Conservation (phyloP, 2,329 filamentous ascomycete genomes). For the Ceratocystis colombiana region DNA sequence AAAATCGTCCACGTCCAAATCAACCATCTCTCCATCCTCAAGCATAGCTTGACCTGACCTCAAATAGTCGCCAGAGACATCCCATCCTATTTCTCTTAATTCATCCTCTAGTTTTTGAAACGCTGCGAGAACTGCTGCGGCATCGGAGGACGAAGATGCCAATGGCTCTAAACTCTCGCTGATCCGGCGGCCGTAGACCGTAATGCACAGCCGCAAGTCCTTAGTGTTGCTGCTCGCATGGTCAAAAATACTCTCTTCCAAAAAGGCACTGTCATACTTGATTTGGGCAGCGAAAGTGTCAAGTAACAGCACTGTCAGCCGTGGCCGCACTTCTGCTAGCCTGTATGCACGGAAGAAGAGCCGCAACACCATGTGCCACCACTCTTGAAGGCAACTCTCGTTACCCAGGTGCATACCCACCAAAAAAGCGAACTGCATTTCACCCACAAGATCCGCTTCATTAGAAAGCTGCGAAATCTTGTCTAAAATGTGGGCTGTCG, state of each 20-base stretch:
- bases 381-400: slow-evolving; percentile 50
- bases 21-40: slow-evolving; percentile 44
- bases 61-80: slow-evolving; percentile 43
- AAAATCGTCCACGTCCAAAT: slow-evolving; percentile 41
- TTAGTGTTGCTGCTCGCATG: slow-evolving; percentile 31
- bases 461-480: slow-evolving; percentile 20
- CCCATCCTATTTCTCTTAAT: slow-evolving; percentile 46
- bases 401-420: slow-evolving; percentile 50
- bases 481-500: slow-evolving; percentile 39
- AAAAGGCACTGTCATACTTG: slow-evolving; percentile 41
- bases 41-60: slow-evolving; percentile 41
- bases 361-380: slow-evolving; percentile 47
- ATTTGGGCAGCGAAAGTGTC: slow-evolving; percentile 46
- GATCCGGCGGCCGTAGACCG: slow-evolving; percentile 45
- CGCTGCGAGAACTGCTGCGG: slow-evolving; percentile 38
- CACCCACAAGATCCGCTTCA: slow-evolving; percentile 43
- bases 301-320: slow-evolving; percentile 40
- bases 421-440: slow-evolving; percentile 51
- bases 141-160: slow-evolving; percentile 32
- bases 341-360: slow-evolving; percentile 43
- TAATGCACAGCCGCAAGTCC: slow-evolving; percentile 41
- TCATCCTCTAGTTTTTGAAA: slow-evolving; percentile 41
- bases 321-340: slow-evolving; percentile 38
- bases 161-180: slow-evolving; percentile 37
- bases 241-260: slow-evolving; percentile 40